phyloP scores from a whole-genome alignment of 345 rosid species.

The Ceriops tagal region DNA sequence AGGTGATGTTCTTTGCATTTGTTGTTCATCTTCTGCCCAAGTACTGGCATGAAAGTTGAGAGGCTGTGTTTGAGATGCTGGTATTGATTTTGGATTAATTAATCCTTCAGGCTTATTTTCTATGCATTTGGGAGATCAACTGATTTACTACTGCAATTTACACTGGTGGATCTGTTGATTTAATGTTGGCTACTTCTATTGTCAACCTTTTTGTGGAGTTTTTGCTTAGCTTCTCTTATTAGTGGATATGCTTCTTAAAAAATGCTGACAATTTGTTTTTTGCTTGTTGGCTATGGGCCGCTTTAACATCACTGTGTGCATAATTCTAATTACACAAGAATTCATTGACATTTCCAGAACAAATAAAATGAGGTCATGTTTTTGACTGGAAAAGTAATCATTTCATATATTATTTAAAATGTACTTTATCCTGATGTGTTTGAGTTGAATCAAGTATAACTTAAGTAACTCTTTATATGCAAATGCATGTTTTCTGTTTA shows the following conservation, averaged over 20 bases:
- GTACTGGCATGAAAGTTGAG: neutral
- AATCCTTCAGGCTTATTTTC: neutral
- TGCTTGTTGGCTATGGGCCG: neutral
- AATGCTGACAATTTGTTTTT: neutral
- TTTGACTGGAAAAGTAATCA: neutral
- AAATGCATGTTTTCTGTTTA: neutral
- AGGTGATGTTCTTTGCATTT: conserved; percentile 12
- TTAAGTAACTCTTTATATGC: neutral
- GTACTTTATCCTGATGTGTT: conserved; percentile 1
- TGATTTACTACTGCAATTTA: neutral
- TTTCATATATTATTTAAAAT: neutral
- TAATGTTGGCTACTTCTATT: neutral
- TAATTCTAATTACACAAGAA: neutral
- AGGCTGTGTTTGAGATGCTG: conserved; percentile 6
- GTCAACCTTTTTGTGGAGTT: neutral
- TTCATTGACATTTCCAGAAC: neutral
- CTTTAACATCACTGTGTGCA: neutral
- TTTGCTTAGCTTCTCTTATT: neutral
- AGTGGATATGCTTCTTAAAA: neutral
- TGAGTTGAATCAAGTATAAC: neutral
- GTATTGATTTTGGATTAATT: conserved; percentile 4
- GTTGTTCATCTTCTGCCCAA: no score
- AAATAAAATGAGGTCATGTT: neutral
- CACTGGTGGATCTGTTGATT: neutral
- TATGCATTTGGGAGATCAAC: neutral